These are phyloP conservation scores for Blumeriella jaapii DNA, from an alignment of 2,329 filamentous ascomycete genomes.

Conservation along the genomic window DNA sequence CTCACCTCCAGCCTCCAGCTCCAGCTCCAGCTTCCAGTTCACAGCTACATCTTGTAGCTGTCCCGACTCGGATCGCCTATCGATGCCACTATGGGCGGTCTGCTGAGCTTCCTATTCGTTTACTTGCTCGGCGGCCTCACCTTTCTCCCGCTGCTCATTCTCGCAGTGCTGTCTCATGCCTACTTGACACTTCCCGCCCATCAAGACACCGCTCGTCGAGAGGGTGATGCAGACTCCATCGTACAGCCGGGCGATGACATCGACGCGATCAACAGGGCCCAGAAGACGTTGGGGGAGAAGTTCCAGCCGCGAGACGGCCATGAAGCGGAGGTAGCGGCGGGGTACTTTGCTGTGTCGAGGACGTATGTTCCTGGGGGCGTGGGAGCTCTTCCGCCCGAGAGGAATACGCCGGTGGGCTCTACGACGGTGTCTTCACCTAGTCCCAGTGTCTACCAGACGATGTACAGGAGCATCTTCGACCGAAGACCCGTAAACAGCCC, in stretches of 20 bases:
- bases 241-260: slow-evolving; percentile 53
- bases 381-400: slow-evolving; percentile 85
- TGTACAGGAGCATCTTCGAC: slow-evolving; percentile 95
- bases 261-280: slow-evolving; percentile 48
- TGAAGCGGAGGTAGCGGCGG: slow-evolving; percentile 70
- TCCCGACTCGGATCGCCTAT: not conserved
- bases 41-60: not conserved
- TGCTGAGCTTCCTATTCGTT: slow-evolving; percentile 39
- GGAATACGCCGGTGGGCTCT: slow-evolving; percentile 67
- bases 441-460: slow-evolving; percentile 92
- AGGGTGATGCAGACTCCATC: slow-evolving; percentile 32
- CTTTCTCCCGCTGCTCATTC: slow-evolving; percentile 64
- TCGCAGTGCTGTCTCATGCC: slow-evolving; percentile 49
- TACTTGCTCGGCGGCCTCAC: slow-evolving; percentile 84
- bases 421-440: slow-evolving; percentile 66
- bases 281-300: slow-evolving; percentile 47
- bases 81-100: slow-evolving; percentile 10
- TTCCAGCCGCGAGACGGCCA: slow-evolving; percentile 42
- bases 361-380: slow-evolving; percentile 87
- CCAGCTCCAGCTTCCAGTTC: slow-evolving; percentile 1
- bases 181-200: slow-evolving; percentile 55
- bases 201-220: slow-evolving; percentile 29
- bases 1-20: not conserved
- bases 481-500: slow-evolving; percentile 44
- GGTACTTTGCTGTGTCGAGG: slow-evolving; percentile 89